phyloP scores from a whole-genome alignment of 78 protist species.

The Fonticula alba region DNA sequence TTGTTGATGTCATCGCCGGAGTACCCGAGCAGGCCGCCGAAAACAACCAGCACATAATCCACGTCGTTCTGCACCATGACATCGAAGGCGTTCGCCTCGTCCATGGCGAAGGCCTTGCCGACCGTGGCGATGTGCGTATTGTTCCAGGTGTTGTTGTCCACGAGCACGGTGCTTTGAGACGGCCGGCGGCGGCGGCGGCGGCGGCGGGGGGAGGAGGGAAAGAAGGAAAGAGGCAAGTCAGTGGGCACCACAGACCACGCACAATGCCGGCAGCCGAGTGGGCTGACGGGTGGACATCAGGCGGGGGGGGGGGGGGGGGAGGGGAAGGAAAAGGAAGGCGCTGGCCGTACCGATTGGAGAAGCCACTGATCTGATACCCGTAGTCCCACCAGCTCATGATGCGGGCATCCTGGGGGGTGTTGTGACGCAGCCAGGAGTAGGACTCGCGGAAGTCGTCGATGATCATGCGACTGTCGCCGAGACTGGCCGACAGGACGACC shows the following conservation, averaged over 20 bases:
- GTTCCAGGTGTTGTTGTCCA: conserved; percentile 99
- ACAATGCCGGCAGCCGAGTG: too few species aligned
- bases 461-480: conserved; percentile 38
- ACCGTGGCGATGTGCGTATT: conserved; percentile 92
- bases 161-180: conserved; percentile 75
- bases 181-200: too few species aligned
- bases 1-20: conserved; percentile 89
- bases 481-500: conserved; percentile 67
- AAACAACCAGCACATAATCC: conserved; percentile 89
- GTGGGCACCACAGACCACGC: too few species aligned
- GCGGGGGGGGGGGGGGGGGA: too few species aligned
- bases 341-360: conserved; percentile 57
- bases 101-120: conserved; percentile 71
- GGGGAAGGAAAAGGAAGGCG: too few species aligned
- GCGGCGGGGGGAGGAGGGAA: too few species aligned
- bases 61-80: conserved; percentile 67
- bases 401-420: conserved; percentile 81
- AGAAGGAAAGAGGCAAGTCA: too few species aligned
- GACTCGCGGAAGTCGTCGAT: conserved; percentile 98
- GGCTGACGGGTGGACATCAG: too few species aligned
- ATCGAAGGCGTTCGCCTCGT: conserved; percentile 29
- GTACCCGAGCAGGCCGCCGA: conserved; percentile 94
- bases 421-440: conserved; percentile 88
- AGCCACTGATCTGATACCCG: conserved; percentile 95
- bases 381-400: conserved; percentile 99